Conservation (phyloP, 352 stramenopile genomes). For the Globisporangium paroecandrum region DNA sequence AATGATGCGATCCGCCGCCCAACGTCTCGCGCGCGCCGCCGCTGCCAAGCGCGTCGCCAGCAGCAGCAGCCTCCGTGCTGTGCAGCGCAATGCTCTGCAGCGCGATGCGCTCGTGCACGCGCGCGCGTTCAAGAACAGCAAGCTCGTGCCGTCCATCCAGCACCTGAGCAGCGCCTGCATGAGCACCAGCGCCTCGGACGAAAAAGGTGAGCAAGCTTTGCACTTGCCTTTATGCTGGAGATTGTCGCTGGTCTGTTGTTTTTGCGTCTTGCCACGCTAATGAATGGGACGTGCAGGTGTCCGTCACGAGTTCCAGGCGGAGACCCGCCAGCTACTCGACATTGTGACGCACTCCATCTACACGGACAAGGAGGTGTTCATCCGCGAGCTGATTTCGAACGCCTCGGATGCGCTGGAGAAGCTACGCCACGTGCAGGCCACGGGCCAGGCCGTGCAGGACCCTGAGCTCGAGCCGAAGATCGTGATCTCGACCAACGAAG, state of each 20-base stretch:
- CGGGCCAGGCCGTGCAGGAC: constrained; percentile 62
- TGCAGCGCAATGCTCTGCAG: constrained; percentile 18
- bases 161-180: constrained; percentile 32
- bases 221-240: neutral
- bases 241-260: neutral
- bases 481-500: constrained; percentile 94
- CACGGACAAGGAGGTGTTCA: constrained; percentile 99
- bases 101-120: constrained; percentile 6
- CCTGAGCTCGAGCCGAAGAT: constrained; percentile 94
- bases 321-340: constrained; percentile 94
- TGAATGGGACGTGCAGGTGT: constrained; percentile 30
- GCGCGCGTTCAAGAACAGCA: constrained; percentile 23
- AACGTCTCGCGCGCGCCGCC: constrained; percentile 39
- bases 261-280: neutral
- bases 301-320: constrained; percentile 92
- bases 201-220: constrained; percentile 27
- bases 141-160: constrained; percentile 32
- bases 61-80: constrained; percentile 18
- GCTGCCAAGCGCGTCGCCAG: constrained; percentile 9
- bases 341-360: constrained; percentile 99
- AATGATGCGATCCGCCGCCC: constrained; percentile 52
- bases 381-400: constrained; percentile 99
- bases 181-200: constrained; percentile 37
- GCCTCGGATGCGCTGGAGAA: constrained; percentile 99
- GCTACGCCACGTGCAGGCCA: constrained; percentile 92